Evolutionary conservation across 371 early-diverging fungal species (phyloP).

Genomic region (Umbelopsis sp.): DNA sequence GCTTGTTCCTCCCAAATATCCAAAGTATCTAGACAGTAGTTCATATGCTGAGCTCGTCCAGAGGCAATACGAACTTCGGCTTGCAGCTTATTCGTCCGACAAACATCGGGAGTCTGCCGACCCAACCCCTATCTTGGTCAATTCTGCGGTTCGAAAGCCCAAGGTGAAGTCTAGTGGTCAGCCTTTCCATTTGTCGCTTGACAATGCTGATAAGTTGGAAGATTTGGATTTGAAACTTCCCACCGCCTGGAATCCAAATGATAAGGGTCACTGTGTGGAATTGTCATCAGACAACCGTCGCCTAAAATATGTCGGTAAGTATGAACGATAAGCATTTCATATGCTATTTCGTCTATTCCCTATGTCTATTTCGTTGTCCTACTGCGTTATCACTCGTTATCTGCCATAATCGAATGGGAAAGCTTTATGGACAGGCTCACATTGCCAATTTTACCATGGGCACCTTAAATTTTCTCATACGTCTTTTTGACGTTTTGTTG

Average conservation of each 20-base stretch:
- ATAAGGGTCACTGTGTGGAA: slow-evolving; percentile 59
- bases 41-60: slow-evolving; percentile 36
- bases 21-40: slow-evolving; percentile 35
- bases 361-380: too few species aligned
- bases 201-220: slow-evolving; percentile 22
- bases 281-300: slow-evolving; percentile 49
- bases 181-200: slow-evolving; percentile 20
- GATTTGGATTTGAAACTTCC: slow-evolving; percentile 46
- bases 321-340: neutral
- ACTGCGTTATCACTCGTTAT: too few species aligned
- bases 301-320: slow-evolving; percentile 59
- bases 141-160: slow-evolving; percentile 4
- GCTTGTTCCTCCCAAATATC: slow-evolving; percentile 29
- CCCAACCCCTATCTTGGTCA: slow-evolving; percentile 1
- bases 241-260: slow-evolving; percentile 58
- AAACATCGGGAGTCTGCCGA: slow-evolving; percentile 17
- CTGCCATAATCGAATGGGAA: too few species aligned
- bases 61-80: slow-evolving; percentile 27
- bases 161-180: slow-evolving; percentile 12
- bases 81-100: slow-evolving; percentile 16
- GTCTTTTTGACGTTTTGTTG: neutral
- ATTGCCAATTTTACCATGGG: neutral
- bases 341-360: too few species aligned
- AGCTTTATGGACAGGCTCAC: neutral
- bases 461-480: neutral